Conservation (phyloP, 2,329 filamentous ascomycete genomes). For the Fusarium sambucinum region DNA sequence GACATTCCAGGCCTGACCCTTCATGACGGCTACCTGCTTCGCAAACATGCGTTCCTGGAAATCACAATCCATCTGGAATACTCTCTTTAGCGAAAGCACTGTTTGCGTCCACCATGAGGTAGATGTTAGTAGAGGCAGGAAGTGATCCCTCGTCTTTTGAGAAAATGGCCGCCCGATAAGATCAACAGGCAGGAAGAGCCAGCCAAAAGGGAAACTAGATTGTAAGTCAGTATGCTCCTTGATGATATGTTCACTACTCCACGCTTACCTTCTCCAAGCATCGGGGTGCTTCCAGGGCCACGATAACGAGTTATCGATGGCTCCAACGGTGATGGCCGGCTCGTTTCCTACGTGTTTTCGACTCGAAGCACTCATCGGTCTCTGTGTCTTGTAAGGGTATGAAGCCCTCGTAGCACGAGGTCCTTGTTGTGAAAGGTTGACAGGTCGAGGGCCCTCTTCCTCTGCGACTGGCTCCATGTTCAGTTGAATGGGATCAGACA, state of each 20-base stretch:
- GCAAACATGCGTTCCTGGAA: conserved; percentile 99
- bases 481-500: conserved; percentile 81
- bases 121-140: conserved; percentile 93
- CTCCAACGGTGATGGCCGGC: conserved; percentile 81
- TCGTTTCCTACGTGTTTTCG: conserved; percentile 59
- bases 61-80: conserved; percentile 93
- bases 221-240: neutral
- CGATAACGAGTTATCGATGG: conserved; percentile 97
- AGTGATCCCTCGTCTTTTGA: conserved; percentile 91
- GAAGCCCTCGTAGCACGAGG: conserved; percentile 59
- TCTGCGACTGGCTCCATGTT: conserved; percentile 66
- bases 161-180: conserved; percentile 97
- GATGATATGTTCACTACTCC: conserved; percentile 7
- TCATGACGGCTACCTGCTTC: conserved; percentile 98
- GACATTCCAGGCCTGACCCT: conserved; percentile 99
- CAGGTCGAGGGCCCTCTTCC: conserved; percentile 69
- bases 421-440: conserved; percentile 62
- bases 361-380: conserved; percentile 84
- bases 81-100: conserved; percentile 82
- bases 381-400: conserved; percentile 80
- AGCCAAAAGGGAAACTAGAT: conserved; percentile 93
- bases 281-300: conserved; percentile 99
- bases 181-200: conserved; percentile 96
- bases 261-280: conserved; percentile 73
- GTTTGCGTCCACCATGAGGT: conserved; percentile 98